Evolutionary conservation across 345 rosid species (phyloP).

Genomic region (Conringia planisiliqua): DNA sequence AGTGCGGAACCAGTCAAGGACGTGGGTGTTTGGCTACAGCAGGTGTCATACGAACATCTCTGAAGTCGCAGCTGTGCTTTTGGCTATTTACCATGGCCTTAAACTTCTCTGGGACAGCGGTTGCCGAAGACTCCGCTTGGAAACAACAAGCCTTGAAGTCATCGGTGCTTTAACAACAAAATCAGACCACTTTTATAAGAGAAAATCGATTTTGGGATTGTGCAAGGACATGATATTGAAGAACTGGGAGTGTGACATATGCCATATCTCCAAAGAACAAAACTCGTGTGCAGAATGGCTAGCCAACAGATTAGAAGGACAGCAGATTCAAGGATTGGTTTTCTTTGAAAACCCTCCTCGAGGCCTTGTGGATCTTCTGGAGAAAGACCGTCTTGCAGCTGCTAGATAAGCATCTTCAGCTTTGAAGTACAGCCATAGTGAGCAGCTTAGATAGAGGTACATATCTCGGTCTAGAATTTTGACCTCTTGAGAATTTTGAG

Average conservation of each 20-base stretch:
- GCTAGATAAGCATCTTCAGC: conserved; percentile 10
- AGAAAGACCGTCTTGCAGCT: conserved; percentile 25
- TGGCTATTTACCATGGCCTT: conserved; percentile 53
- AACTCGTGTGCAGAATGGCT: conserved; percentile 45
- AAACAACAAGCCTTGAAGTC: conserved; percentile 34
- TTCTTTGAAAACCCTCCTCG: conserved; percentile 38
- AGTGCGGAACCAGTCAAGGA: conserved; percentile 47
- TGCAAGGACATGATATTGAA: conserved; percentile 40
- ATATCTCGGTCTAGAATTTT: conserved; percentile 3
- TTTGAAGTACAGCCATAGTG: conserved; percentile 2
- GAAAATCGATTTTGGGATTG: conserved; percentile 18
- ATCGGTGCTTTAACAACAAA: conserved; percentile 28
- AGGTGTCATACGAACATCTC: conserved; percentile 19
- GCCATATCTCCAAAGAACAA: conserved; percentile 26
- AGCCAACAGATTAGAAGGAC: conserved; percentile 29
- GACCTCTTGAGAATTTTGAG: neutral
- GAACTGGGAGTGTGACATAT: conserved; percentile 45
- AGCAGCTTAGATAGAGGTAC: conserved; percentile 12
- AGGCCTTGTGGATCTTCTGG: conserved; percentile 26
- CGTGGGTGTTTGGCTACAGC: conserved; percentile 54
- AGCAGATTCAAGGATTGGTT: conserved; percentile 2
- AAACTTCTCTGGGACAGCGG: conserved; percentile 44
- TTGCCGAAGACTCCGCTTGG: conserved; percentile 40
- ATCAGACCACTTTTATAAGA: conserved; percentile 15
- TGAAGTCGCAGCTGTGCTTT: conserved; percentile 37